A percentile compares a stretch with the other conserved stretches of the same genome.
Evolutionary conservation across 2,329 filamentous ascomycete species (phyloP).

Genomic region (Sordariomycetes sp.): DNA sequence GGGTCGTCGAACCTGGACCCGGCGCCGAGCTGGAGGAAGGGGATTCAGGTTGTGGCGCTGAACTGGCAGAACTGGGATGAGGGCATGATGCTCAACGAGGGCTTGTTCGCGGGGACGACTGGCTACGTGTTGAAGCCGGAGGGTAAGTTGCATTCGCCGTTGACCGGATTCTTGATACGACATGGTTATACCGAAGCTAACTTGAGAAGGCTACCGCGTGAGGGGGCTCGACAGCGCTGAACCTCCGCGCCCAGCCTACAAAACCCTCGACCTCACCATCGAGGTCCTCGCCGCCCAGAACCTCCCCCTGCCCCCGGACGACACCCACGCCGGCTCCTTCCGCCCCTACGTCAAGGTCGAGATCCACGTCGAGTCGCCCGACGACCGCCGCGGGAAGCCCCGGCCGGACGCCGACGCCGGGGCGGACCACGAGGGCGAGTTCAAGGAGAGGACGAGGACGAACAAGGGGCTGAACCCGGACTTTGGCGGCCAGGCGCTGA

Average conservation of each 20-base stretch:
- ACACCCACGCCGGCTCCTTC: conserved; percentile 45
- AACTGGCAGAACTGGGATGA: conserved; percentile 92
- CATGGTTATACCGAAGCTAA: not conserved
- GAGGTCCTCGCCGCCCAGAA: conserved; percentile 68
- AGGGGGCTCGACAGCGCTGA: conserved; percentile 6
- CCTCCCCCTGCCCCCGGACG: conserved; percentile 52
- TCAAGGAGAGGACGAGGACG: conserved; percentile 49
- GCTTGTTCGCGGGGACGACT: conserved; percentile 75
- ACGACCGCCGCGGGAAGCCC: conserved; percentile 25
- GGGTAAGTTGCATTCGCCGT: conserved; percentile 32
- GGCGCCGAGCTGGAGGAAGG: conserved; percentile 74
- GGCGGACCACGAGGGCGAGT: conserved; percentile 30
- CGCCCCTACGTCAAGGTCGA: conserved; percentile 77
- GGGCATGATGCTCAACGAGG: conserved; percentile 93
- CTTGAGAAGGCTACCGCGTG: conserved; percentile 19
- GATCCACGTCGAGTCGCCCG: conserved; percentile 65
- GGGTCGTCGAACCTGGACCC: conserved; percentile 82
- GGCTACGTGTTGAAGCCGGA: conserved; percentile 81
- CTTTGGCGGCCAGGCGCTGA: conserved; percentile 46
- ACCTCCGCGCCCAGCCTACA: conserved; percentile 17
- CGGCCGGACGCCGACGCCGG: conserved; percentile 23
- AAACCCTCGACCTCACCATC: conserved; percentile 59
- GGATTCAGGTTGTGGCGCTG: conserved; percentile 81
- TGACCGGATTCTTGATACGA: not conserved
- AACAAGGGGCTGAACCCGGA: conserved; percentile 51